phyloP scores from a whole-genome alignment of 1,284 basidiomycete genomes.

The Cryptococcus sp. region DNA sequence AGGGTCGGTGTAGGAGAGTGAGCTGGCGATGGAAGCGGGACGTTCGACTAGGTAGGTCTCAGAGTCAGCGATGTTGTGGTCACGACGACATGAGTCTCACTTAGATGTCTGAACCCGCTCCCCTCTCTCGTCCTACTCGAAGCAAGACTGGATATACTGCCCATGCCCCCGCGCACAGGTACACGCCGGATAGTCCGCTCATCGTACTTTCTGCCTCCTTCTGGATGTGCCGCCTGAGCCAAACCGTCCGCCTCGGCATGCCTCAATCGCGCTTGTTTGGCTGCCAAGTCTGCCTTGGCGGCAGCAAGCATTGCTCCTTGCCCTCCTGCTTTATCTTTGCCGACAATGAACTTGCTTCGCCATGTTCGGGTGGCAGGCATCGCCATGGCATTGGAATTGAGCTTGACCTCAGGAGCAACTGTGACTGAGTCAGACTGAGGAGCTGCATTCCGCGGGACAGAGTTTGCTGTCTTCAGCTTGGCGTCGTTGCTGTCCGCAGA shows the following conservation, averaged over 20 bases:
- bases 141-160: background rate
- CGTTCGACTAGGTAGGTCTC: constrained; percentile 1
- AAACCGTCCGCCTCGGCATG: constrained; percentile 2
- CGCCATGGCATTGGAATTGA: background rate
- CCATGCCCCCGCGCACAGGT: constrained; percentile 3
- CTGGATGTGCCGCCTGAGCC: background rate
- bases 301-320: background rate
- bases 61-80: background rate
- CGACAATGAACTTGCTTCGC: constrained; percentile 16
- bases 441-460: background rate
- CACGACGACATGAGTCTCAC: background rate
- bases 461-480: background rate
- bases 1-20: constrained; percentile 6
- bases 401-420: background rate
- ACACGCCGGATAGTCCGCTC: constrained; percentile 15
- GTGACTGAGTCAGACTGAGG: background rate
- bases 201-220: constrained; percentile 7
- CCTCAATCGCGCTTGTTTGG: constrained; percentile 2
- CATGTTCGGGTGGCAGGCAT: constrained; percentile 14
- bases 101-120: background rate
- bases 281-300: constrained; percentile 10
- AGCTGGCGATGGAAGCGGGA: constrained; percentile 8
- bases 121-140: constrained; percentile 1
- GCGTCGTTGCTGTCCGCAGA: background rate
- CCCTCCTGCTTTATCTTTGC: background rate